Evolutionary conservation across 345 rosid species (phyloP), one percentile per base, ranked within the genome.

Genomic region (Lepidium africanum): DNA sequence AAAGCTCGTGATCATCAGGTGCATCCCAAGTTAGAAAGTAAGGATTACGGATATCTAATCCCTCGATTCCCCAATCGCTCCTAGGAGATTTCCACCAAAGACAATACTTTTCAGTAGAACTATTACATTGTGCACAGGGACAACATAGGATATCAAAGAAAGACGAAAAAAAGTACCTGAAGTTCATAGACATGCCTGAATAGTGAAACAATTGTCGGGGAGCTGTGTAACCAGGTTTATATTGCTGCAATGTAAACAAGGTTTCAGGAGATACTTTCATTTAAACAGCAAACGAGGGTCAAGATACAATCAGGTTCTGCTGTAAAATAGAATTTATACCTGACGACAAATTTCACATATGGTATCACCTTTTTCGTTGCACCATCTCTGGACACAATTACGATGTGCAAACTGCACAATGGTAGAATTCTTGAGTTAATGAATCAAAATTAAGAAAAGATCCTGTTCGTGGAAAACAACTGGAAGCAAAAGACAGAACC

Each of bases 361-460:
- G 6, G 84, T 87, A 68, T 93, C 84, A 12, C 97, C 96, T 81
- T 93, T 93, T 39, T 81, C 94, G 17, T 80, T 71, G 81, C 98
- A 93, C 96, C 97, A 93, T 76, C 87, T 85, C 79, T 93, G 98
- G 15, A 93, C 76, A 9, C 98, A 90, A 45, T 80, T 63, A 43
- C 82, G 87, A 63, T 93, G 96, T 47, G 96, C 98, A 84, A 84
- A 90, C 98, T 93, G 82, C 61, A 69, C 39, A 11, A 69, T 57
- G 27, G 59, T 14, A 57, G 12, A 38, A 8, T 17, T 3, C 11
- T 27, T 5, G 30, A 72, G 33, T 17, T 17, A 12, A 32, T 8
- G 68, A 63, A 63, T 47, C 1, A 16, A 59, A 40, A 36, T 2
- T 43, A 10, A 21, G 15, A 11, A 11, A 25, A 2, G 25, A 58